A percentile compares a stretch with the other conserved stretches of the same genome.
phyloP scores from a whole-genome alignment of 2,329 filamentous ascomycete species.

The Neobulgaria alba region DNA sequence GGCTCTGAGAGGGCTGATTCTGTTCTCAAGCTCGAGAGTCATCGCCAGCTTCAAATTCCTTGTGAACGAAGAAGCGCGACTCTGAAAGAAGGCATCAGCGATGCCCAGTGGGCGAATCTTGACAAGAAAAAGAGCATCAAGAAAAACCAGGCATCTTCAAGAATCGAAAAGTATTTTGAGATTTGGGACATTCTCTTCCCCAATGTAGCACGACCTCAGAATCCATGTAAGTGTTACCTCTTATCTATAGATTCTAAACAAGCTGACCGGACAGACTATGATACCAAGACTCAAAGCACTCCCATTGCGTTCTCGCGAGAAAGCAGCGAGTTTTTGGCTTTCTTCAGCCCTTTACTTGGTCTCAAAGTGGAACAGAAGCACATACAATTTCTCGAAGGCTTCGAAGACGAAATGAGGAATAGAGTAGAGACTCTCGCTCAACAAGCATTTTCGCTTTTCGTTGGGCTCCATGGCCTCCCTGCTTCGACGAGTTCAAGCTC shows the following conservation, averaged over 20 bases:
- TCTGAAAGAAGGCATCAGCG: slow-evolving; percentile 11
- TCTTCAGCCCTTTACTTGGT: not conserved
- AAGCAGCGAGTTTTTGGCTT: not conserved
- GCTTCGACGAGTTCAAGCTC: slow-evolving; percentile 11
- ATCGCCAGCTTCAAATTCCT: slow-evolving; percentile 4
- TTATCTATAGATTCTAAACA: not conserved
- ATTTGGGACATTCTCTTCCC: slow-evolving; percentile 4
- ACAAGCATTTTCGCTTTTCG: not conserved
- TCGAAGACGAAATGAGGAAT: not conserved
- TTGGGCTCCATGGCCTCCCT: not conserved
- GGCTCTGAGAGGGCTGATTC: slow-evolving; percentile 2
- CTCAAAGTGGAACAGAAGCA: not conserved
- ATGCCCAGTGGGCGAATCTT: slow-evolving; percentile 8
- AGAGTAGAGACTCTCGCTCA: not conserved
- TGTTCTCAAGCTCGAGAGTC: slow-evolving; percentile 2
- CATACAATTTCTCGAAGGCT: slow-evolving; percentile 3
- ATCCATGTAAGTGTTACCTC: not conserved
- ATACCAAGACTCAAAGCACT: not conserved
- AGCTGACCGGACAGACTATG: slow-evolving; percentile 1
- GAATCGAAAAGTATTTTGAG: slow-evolving; percentile 7
- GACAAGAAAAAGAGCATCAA: slow-evolving; percentile 9
- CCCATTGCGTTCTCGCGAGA: not conserved
- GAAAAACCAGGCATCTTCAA: not conserved
- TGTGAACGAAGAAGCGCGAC: slow-evolving; percentile 1
- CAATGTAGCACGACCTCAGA: not conserved